Conservation (phyloP, 192 early-diverging fungal genomes). For the Spinellus fusiger region DNA sequence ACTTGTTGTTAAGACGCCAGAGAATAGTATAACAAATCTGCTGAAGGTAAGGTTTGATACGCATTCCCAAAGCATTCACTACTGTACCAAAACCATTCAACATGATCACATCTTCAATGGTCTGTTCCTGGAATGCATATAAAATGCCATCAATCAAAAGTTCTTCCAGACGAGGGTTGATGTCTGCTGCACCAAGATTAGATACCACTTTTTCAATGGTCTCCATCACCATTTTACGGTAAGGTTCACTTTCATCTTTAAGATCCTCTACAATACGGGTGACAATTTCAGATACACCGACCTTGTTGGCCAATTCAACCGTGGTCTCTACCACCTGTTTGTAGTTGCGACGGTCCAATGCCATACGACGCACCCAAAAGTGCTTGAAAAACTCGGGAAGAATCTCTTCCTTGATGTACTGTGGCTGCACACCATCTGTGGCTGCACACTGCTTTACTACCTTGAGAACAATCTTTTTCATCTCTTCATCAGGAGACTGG, state of each 20-base stretch:
- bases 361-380: conserved; percentile 98
- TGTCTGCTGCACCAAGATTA: conserved; percentile 81
- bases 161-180: conserved; percentile 88
- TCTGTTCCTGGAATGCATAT: conserved; percentile 99
- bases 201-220: conserved; percentile 80
- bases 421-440: conserved; percentile 84
- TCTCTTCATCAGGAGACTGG: conserved; percentile 95
- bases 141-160: conserved; percentile 94
- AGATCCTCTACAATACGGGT: conserved; percentile 82
- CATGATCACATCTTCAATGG: conserved; percentile 86
- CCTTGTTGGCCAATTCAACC: conserved; percentile 88
- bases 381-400: conserved; percentile 91
- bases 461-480: conserved; percentile 98
- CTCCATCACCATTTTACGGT: conserved; percentile 98
- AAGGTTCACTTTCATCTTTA: conserved; percentile 92
- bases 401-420: conserved; percentile 86
- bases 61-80: conserved; percentile 82
- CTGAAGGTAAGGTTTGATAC: conserved; percentile 88
- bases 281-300: conserved; percentile 89
- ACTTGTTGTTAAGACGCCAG: conserved; percentile 97
- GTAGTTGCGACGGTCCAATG: conserved; percentile 89
- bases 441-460: conserved; percentile 95
- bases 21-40: conserved; percentile 93
- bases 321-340: conserved; percentile 95
- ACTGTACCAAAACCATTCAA: conserved; percentile 95